A percentile compares a stretch with the other conserved stretches of the same genome.
Conservation (phyloP, 495 filamentous ascomycete species). For the Elaphomyces granulatus region DNA sequence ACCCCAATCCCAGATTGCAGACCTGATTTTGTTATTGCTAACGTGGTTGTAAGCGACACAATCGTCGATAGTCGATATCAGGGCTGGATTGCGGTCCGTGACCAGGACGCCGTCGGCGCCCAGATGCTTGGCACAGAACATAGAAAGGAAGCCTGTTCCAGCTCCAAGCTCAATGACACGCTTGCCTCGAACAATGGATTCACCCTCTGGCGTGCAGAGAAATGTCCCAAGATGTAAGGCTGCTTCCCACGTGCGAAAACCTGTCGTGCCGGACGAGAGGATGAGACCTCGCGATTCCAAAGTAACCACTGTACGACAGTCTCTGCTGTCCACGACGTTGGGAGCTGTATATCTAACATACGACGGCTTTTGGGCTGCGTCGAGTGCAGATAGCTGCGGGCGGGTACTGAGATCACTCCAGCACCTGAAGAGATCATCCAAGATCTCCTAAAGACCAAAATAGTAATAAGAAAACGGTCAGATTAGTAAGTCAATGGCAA, state of each 20-base stretch:
- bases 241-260: conserved; percentile 87
- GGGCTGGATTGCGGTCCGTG: conserved; percentile 66
- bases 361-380: conserved; percentile 57
- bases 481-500: conserved; percentile 7
- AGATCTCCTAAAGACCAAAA: conserved; percentile 65
- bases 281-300: conserved; percentile 61
- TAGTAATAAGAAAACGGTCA: conserved; percentile 6
- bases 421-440: conserved; percentile 51
- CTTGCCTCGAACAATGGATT: conserved; percentile 35
- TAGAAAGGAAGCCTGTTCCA: conserved; percentile 73
- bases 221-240: conserved; percentile 72
- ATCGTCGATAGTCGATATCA: conserved; percentile 48
- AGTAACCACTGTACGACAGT: conserved; percentile 18
- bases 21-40: conserved; percentile 27
- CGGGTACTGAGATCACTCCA: conserved; percentile 45
- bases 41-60: conserved; percentile 55
- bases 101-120: conserved; percentile 47
- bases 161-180: conserved; percentile 75
- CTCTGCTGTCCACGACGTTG: conserved; percentile 1
- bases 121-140: conserved; percentile 66
- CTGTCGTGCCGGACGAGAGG: conserved; percentile 64
- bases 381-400: conserved; percentile 42
- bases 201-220: conserved; percentile 31
- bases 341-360: conserved; percentile 55
- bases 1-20: conserved; percentile 29